A percentile compares a stretch with the other conserved stretches of the same genome.
phyloP scores from a whole-genome alignment of 2,329 filamentous ascomycete species.

The Colletotrichum aenigma region DNA sequence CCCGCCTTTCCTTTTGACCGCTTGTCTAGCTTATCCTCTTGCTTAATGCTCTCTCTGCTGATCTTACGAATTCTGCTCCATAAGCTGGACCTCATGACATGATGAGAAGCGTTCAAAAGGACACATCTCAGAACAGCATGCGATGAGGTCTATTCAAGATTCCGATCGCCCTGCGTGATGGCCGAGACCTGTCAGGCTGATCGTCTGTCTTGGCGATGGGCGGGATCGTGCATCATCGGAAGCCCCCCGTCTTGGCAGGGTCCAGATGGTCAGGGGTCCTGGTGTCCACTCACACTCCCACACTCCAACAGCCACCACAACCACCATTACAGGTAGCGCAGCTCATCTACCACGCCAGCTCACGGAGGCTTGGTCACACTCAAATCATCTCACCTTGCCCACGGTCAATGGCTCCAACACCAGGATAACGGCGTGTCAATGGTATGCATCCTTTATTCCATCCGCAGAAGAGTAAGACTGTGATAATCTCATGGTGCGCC shows the following conservation, averaged over 20 bases:
- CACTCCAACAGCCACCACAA: neutral
- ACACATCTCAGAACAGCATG: neutral
- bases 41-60: neutral
- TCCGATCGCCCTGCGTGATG: neutral
- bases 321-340: neutral
- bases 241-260: constrained; percentile 12
- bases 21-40: neutral
- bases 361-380: neutral
- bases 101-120: neutral
- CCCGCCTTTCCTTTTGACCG: neutral
- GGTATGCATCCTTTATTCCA: neutral
- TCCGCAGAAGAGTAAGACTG: neutral
- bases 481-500: neutral
- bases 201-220: neutral
- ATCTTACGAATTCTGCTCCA: neutral
- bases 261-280: constrained; percentile 7
- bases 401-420: neutral
- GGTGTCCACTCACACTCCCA: neutral
- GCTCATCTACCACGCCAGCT: neutral
- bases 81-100: neutral
- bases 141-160: neutral
- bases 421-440: neutral
- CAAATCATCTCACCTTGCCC: neutral
- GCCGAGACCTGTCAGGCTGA: neutral
- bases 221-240: constrained; percentile 8